A percentile compares a stretch with the other conserved stretches of the same genome.
Conservation (phyloP, 345 rosid species). For the Gossypium mustelinum region DNA sequence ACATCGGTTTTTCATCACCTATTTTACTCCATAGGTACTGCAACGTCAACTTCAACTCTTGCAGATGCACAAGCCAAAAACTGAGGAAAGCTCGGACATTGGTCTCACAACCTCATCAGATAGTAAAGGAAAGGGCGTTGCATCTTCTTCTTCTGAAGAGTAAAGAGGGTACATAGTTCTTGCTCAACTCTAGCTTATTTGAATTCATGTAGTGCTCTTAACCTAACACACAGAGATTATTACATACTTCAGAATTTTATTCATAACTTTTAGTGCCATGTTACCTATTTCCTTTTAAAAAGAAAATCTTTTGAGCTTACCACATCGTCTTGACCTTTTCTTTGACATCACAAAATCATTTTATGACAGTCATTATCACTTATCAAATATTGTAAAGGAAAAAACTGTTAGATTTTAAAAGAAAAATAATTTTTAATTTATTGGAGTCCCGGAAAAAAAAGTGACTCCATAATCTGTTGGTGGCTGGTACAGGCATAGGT, state of each 20-base stretch:
- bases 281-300: not conserved
- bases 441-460: not conserved
- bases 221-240: not conserved
- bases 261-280: not conserved
- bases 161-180: constrained; percentile 18
- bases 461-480: not conserved
- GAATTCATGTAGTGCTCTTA: not conserved
- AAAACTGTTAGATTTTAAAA: not conserved
- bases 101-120: constrained; percentile 23
- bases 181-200: not conserved
- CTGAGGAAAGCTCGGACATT: constrained; percentile 17
- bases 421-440: not conserved
- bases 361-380: not conserved
- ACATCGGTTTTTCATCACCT: not conserved
- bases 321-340: not conserved
- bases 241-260: not conserved
- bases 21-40: constrained; percentile 24
- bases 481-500: not conserved
- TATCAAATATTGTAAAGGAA: not conserved
- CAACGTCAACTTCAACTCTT: constrained; percentile 36
- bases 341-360: not conserved
- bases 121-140: constrained; percentile 37
- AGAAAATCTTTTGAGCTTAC: not conserved
- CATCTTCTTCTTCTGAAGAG: constrained; percentile 20
- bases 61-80: constrained; percentile 24